phyloP scores from a whole-genome alignment of 2,329 filamentous ascomycete species.

The Ascochyta clinopodiicola region DNA sequence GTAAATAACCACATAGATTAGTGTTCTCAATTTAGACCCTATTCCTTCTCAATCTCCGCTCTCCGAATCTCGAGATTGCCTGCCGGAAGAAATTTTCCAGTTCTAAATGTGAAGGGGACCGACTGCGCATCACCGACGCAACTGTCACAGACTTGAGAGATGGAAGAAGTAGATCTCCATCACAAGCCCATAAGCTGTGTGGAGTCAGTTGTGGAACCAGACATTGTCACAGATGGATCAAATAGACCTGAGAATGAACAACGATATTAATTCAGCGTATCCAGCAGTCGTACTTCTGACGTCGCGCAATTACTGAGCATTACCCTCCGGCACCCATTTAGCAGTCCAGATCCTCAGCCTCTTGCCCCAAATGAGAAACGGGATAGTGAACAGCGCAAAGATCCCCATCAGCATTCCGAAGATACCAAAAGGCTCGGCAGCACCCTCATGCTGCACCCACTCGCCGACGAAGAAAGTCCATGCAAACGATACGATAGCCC shows the following conservation, averaged over 20 bases:
- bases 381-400: conserved; percentile 51
- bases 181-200: no score
- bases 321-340: conserved; percentile 35
- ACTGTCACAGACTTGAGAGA: no score
- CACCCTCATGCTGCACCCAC: conserved; percentile 55
- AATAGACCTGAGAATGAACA: no score
- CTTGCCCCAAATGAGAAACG: conserved; percentile 51
- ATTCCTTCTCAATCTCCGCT: no score
- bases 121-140: no score
- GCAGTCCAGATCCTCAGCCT: conserved; percentile 51
- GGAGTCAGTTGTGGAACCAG: no score
- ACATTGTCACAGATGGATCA: no score
- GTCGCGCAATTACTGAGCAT: conserved; percentile 14
- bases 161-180: no score
- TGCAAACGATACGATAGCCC: conserved; percentile 59
- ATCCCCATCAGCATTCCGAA: conserved; percentile 61
- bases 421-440: conserved; percentile 59
- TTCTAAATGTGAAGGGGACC: no score
- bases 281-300: neutral
- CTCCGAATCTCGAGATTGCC: no score
- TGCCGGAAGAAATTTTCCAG: no score
- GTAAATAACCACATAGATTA: neutral
- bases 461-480: conserved; percentile 62
- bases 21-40: neutral
- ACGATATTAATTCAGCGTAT: no score